phyloP scores from a whole-genome alignment of 202 grass and related monocot species.

The Bolboschoenoplectus hybrid region DNA sequence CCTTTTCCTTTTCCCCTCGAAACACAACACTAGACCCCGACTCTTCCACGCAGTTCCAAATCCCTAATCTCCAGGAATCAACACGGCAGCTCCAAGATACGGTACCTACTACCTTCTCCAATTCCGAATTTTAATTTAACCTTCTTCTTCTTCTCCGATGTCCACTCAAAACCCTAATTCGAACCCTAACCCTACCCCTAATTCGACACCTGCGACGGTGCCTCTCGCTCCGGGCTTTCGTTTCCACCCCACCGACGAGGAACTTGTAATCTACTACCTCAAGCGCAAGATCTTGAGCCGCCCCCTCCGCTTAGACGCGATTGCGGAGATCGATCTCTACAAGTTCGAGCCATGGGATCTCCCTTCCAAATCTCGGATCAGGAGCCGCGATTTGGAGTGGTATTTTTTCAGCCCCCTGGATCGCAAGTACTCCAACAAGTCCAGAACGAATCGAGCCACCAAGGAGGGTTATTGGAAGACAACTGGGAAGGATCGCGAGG shows the following conservation, averaged over 20 bases:
- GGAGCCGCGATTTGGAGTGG: constrained; percentile 93
- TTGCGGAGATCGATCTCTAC: constrained; percentile 94
- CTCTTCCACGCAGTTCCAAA: constrained; percentile 37
- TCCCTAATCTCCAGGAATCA: constrained; percentile 41
- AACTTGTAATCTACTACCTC: constrained; percentile 95
- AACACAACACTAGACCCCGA: not conserved
- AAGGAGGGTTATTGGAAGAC: constrained; percentile 94
- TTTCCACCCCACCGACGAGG: constrained; percentile 95
- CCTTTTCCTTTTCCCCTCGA: not conserved
- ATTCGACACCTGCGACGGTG: constrained; percentile 43
- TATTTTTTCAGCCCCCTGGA: constrained; percentile 93
- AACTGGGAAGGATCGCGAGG: constrained; percentile 89
- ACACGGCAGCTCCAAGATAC: no score
- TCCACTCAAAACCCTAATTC: constrained; percentile 33
- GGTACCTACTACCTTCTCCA: not conserved
- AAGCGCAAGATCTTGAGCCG: constrained; percentile 63
- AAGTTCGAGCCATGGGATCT: constrained; percentile 94
- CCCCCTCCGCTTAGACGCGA: constrained; percentile 69
- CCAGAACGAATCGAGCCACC: constrained; percentile 82
- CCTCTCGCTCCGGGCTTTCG: constrained; percentile 90
- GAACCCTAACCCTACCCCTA: constrained; percentile 38
- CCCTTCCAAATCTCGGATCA: constrained; percentile 69
- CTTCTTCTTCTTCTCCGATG: constrained; percentile 4
- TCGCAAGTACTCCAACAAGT: constrained; percentile 75
- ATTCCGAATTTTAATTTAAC: not conserved